Percentiles rank a stretch among this genome's conserved stretches.
Conservation (phyloP, 371 early-diverging fungal species). For the Mortierella sp. region DNA sequence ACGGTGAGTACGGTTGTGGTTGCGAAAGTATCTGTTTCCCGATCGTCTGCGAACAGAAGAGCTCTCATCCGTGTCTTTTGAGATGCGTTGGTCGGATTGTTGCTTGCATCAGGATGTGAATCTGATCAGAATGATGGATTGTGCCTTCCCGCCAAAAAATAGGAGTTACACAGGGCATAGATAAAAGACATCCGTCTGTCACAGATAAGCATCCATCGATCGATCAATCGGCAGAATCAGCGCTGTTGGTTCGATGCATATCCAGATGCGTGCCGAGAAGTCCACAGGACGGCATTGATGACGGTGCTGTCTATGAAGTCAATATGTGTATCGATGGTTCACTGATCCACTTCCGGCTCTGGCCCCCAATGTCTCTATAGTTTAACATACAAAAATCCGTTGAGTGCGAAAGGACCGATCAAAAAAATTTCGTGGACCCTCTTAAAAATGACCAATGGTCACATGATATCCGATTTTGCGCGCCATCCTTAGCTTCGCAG, state of each 20-base stretch:
- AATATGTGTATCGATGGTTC: not conserved
- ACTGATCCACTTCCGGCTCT: not conserved
- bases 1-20: not conserved
- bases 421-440: not conserved
- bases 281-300: not conserved
- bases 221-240: not conserved
- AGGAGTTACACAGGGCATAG: too few species aligned
- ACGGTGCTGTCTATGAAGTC: too few species aligned
- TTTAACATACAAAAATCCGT: slow-evolving; percentile 32
- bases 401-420: slow-evolving; percentile 31
- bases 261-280: too few species aligned
- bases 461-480: too few species aligned
- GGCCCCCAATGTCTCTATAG: not conserved
- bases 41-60: too few species aligned
- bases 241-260: not conserved
- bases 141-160: too few species aligned
- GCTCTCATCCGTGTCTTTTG: too few species aligned
- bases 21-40: not conserved
- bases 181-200: not conserved
- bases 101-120: too few species aligned
- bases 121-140: too few species aligned
- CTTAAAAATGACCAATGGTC: too few species aligned
- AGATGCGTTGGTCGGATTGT: too few species aligned
- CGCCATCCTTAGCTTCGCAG: too few species aligned
- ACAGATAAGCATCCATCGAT: slow-evolving; percentile 6